Percentiles rank a stretch among this genome's conserved stretches.
phyloP scores from a whole-genome alignment of 805 yeast species.

The Candida schatavii region DNA sequence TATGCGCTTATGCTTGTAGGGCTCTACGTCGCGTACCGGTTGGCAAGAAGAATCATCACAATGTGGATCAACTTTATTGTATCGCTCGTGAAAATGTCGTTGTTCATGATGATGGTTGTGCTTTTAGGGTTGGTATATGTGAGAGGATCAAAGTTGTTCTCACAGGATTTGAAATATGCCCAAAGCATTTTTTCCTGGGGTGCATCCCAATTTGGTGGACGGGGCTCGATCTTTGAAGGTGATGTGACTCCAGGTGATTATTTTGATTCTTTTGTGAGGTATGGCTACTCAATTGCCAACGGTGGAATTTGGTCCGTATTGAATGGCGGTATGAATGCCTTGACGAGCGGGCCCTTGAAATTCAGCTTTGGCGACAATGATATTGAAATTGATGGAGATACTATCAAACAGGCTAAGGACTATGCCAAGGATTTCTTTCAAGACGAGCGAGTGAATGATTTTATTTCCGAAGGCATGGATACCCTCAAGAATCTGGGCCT shows the following conservation, averaged over 20 bases:
- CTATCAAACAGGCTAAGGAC: conserved; percentile 6
- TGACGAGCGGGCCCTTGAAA: not conserved
- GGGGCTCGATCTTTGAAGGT: not conserved
- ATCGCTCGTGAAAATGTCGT: not conserved
- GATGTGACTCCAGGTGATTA: not conserved
- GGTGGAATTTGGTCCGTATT: not conserved
- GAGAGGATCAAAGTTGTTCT: conserved; percentile 1
- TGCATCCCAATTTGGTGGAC: not conserved
- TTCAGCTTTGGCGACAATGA: conserved; percentile 11
- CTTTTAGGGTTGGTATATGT: not conserved
- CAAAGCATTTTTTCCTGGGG: not conserved
- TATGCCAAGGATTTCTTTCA: not conserved
- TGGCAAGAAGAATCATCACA: not conserved
- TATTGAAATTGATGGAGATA: conserved; percentile 7
- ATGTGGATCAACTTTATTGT: conserved; percentile 4
- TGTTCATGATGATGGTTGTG: not conserved
- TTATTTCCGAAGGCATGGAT: not conserved
- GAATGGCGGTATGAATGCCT: not conserved
- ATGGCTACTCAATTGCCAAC: not conserved
- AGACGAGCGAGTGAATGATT: not conserved
- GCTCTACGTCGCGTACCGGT: not conserved
- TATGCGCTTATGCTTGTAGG: not conserved
- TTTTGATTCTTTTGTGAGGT: not conserved
- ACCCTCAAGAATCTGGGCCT: not conserved
- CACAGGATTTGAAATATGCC: not conserved